A percentile compares a stretch with the other conserved stretches of the same genome.
Conservation (phyloP, 352 stramenopile genomes). For the Globisporangium nagaii region DNA sequence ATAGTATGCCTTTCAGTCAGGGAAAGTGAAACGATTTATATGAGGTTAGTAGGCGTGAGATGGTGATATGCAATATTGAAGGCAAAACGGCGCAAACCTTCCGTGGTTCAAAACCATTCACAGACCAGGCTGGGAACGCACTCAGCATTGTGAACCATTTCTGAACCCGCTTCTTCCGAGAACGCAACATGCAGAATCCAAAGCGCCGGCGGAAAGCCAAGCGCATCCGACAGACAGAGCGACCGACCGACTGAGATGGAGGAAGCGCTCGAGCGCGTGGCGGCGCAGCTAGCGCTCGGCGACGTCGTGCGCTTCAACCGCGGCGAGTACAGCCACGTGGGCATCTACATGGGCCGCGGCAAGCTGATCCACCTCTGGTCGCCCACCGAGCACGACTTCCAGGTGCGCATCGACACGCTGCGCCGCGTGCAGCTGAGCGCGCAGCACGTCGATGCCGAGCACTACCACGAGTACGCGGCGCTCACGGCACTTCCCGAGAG, state of each 20-base stretch:
- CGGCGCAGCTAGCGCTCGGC: slow-evolving; percentile 12
- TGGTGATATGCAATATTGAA: no score
- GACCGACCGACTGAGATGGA: not conserved
- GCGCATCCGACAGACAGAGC: not conserved
- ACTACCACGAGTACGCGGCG: slow-evolving; percentile 6
- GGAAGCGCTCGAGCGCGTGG: slow-evolving; percentile 3
- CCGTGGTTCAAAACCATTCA: no score
- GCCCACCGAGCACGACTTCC: slow-evolving; percentile 30
- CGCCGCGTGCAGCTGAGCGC: slow-evolving; percentile 26
- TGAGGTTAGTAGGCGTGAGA: no score
- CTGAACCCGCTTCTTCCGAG: no score
- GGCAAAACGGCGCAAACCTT: no score
- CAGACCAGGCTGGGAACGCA: no score
- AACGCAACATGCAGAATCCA: not conserved
- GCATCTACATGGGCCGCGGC: slow-evolving; percentile 37
- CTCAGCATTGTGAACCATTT: no score
- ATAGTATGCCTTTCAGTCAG: no score
- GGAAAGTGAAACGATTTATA: no score
- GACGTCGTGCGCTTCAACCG: slow-evolving; percentile 68
- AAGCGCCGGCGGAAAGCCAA: not conserved
- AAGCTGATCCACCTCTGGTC: slow-evolving; percentile 66
- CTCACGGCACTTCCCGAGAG: slow-evolving; percentile 19
- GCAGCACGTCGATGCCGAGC: not conserved
- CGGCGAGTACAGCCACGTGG: slow-evolving; percentile 58
- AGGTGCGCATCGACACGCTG: slow-evolving; percentile 59